Base-by-base conservation (phyloP, 1,284 basidiomycete genomes). In the Dichomitus squalens region DNA sequence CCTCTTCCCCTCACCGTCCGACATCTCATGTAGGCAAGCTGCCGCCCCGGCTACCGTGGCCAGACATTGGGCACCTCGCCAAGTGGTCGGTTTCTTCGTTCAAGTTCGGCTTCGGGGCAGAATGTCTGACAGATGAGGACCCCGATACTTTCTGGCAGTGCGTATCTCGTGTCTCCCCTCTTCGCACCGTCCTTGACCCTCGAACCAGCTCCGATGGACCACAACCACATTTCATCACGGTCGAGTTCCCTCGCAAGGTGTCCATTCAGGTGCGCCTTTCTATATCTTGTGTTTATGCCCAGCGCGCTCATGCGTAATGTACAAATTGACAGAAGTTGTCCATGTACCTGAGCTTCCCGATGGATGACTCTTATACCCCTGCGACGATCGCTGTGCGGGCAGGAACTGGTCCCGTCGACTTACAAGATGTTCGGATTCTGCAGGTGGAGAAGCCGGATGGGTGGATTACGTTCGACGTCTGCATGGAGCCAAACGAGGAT, bases 61-160 rank as follows among this genome's bases (percentile, higher is more conserved):
- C 90, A 20, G 90, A 95, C 72, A 91, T 95, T 52, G 92, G 92
- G 11, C 78, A 86, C 51, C 82, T 92, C 18, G 96, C 92, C 21
- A 89, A 90, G 63, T 99, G 97, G 97, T 90, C 91, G n/a, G 95
- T 99, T 7, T 98, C 95, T 18, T 95, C 92, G 0, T 95, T 87
- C 76, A 99, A 99, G 74, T 96, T 96, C 64, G 96, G 96, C 1
- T 97, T 96, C 69, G 96, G 96, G 5, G 88, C 95, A 16, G 93
- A 96, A 67, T 95, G 96, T 75, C 78, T 99, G 49, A 82, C 87
- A 14, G 95, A 98, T 67, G 83, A 85, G 21, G 92, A 98, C 69
- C 88, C 93, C 39, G 88, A 92, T 40, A 98, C 95, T 0, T 96
- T 98, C 67, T 99, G 97, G 97, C 97, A 99, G 95, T 98, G 74